Percentiles rank a stretch among this genome's conserved stretches.
phyloP scores from a whole-genome alignment of 306 rosid genomes.

The Erythrophleum fordii region DNA sequence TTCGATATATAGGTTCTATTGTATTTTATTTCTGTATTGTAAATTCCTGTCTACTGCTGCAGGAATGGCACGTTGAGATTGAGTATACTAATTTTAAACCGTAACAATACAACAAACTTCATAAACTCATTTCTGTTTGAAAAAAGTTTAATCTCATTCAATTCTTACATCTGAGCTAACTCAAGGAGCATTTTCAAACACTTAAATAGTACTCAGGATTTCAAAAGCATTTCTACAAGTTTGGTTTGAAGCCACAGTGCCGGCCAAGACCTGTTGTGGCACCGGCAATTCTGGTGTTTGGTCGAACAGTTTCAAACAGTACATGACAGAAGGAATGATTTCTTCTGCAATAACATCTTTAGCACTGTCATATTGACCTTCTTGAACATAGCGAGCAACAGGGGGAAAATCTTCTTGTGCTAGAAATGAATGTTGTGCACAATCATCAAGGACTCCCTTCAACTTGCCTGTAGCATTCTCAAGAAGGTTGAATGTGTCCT shows the following conservation, averaged over 20 bases:
- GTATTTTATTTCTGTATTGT: neutral
- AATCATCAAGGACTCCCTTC: neutral
- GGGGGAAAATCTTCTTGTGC: neutral
- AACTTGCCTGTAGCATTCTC: neutral
- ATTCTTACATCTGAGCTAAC: neutral
- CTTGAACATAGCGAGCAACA: neutral
- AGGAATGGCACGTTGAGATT: neutral
- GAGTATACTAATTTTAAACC: neutral
- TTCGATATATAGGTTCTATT: neutral
- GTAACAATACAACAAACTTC: neutral
- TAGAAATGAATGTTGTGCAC: neutral
- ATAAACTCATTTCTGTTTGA: neutral
- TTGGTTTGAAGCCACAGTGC: constrained; percentile 12
- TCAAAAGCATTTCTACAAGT: neutral
- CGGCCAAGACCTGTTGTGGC: neutral
- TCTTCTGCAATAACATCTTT: neutral
- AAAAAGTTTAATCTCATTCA: neutral
- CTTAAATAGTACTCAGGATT: constrained; percentile 7
- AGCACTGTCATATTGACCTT: neutral
- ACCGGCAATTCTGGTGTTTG: neutral
- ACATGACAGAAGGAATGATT: neutral
- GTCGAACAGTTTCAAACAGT: neutral
- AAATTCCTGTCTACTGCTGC: neutral
- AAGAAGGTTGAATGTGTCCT: neutral
- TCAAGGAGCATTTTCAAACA: neutral